Evolutionary conservation across 106 monocot genomes (phyloP).

Genomic region (Xerophyta viscosa): DNA sequence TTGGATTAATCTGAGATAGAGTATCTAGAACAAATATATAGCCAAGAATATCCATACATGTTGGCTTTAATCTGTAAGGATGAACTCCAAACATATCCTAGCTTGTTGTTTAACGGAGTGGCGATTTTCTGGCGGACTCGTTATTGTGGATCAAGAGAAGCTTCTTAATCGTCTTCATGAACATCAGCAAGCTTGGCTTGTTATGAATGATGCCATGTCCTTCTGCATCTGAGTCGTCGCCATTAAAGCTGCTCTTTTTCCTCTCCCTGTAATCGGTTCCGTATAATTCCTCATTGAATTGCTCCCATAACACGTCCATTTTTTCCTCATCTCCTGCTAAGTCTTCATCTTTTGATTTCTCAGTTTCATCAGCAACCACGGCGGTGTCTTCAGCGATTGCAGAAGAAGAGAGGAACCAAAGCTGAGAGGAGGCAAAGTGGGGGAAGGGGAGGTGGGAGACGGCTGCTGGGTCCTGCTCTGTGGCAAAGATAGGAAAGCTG

Average conservation of each 20-base stretch:
- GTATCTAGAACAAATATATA: too few species aligned
- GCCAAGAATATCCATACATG: too few species aligned
- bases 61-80: too few species aligned
- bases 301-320: conserved; percentile 63
- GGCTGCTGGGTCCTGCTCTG: conserved; percentile 9
- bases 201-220: conserved; percentile 1
- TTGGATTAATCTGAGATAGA: too few species aligned
- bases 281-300: conserved; percentile 49
- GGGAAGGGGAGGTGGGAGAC: conserved; percentile 17
- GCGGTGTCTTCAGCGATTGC: not conserved
- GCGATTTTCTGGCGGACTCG: conserved; percentile 2
- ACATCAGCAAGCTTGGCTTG: conserved; percentile 20
- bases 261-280: not conserved
- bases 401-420: conserved; percentile 16
- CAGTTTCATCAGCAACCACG: not conserved
- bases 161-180: conserved; percentile 53
- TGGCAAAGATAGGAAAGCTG: conserved; percentile 32
- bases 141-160: conserved; percentile 30
- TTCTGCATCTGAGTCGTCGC: not conserved
- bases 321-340: conserved; percentile 16
- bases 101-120: not conserved
- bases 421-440: conserved; percentile 18
- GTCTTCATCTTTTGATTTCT: not conserved
- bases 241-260: not conserved
- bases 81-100: too few species aligned